Percentiles rank a stretch among this genome's conserved stretches.
These are phyloP conservation scores for Heliocybe sulcata DNA, from an alignment of 1,284 basidiomycete genomes.

Conservation along the genomic window DNA sequence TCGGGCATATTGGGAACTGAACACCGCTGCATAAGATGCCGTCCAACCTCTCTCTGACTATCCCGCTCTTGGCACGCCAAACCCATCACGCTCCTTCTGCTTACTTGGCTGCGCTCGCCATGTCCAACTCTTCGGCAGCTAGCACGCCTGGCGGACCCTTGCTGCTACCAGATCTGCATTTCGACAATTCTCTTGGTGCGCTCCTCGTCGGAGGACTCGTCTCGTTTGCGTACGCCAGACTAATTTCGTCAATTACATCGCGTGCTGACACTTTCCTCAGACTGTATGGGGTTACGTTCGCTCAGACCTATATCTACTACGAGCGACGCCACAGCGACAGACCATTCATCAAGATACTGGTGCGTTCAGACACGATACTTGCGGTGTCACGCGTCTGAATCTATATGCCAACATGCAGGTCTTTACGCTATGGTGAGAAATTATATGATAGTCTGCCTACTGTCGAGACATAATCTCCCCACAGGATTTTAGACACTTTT, in stretches of 20 bases:
- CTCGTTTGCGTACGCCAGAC: conserved; percentile 33
- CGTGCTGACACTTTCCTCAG: background rate
- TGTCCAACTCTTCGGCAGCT: background rate
- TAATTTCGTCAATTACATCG: background rate
- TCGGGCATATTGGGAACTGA: too few relatives aligned
- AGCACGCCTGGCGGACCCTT: background rate
- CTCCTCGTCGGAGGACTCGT: conserved; percentile 38
- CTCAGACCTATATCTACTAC: conserved; percentile 7
- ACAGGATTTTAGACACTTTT: conserved; percentile 11
- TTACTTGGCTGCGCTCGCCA: background rate
- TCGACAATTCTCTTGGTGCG: conserved; percentile 41
- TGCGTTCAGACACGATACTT: background rate
- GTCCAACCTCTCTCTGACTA: background rate
- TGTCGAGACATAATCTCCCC: too few relatives aligned
- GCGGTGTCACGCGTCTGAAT: background rate
- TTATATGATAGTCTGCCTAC: background rate
- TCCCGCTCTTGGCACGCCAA: background rate
- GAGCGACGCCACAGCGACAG: conserved; percentile 2
- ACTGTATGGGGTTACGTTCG: conserved; percentile 8
- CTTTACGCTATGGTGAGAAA: background rate
- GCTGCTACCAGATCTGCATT: conserved; percentile 6
- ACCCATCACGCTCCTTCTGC: background rate
- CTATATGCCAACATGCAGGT: background rate
- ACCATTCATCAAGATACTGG: background rate
- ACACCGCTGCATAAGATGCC: too few relatives aligned